Base-by-base conservation (phyloP, 2,329 filamentous ascomycete genomes). In the Allantophomopsis lycopodina region DNA sequence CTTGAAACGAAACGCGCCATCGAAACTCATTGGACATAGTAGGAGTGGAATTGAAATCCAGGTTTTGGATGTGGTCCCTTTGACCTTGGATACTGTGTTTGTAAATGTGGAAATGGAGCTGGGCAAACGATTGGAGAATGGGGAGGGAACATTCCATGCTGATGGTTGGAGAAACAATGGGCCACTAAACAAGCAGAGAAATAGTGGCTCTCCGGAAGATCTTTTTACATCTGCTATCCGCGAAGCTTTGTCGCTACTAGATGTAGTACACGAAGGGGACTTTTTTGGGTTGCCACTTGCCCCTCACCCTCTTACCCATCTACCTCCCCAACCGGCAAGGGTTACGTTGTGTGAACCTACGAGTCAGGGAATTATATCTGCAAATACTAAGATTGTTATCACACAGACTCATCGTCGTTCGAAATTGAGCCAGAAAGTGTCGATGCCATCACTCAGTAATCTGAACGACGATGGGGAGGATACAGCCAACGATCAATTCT, bases 331-430 rank as follows among this genome's bases (percentile, higher is more conserved):
- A 33, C 86, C 88, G 0, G 91, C 85, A 33, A 87, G 82, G 60
- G 83, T 96, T 44, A 78, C 84, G 36, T 76, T 93, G n/a, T 96
- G 88, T 56, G 91, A 98, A 57, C 91, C 91, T 7, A 87, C 96
- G 13, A 77, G 84, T 5, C 91, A 98, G 59, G 91, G 91, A 7
- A 59, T 91, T 5, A 57, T 98, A 36, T 71, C 79, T 7, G 70
- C 84, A 1, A 71, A 66, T 11, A 98, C 88, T 13, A 87, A 83
- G 51, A 85, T 98, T 42, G 78, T 98, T 17, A 68, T 96, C 16
- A 78, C 83, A 36, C 71, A 73, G 18, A 73, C 76, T 4, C 73
- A 68, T 48, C 68, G 65, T 17, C 71, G 74, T 42, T 55, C 44
- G 53, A 79, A 73, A 62, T 68, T 55, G 55, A 60, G 54, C 50